Base-by-base conservation (phyloP, 441 rosid species). In the Adansonia madagascariensis region DNA sequence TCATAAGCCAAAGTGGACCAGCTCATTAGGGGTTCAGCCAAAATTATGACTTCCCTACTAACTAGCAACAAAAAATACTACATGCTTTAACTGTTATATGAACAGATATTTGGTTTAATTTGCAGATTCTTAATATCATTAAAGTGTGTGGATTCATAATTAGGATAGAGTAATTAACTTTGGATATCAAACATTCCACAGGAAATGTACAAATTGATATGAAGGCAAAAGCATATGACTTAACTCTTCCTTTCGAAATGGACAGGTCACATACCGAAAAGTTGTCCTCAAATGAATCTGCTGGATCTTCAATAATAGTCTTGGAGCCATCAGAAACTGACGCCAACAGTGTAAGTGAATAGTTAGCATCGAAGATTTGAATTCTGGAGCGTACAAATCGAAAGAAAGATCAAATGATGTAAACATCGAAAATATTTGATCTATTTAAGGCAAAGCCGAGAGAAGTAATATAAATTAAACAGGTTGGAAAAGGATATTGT, bases 201-300 rank as follows among this genome's bases (percentile, higher is more conserved):
- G 18, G 57, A 52, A 52, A 15, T 15, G 57, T 15, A 15, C 20
- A 53, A 53, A 53, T 53, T 15, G 59, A n/a, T 2, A 53, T 53
- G n/a, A 53, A 53, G 20, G 8, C 18, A 14, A n/a, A 11, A 31
- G 39, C 39, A 31, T 31, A 31, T 31, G 39, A 3, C 4, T 8
- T 15, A 10, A 59, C 24, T 50, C 44, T 46, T 6, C n/a, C 43
- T 71, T n/a, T 47, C 46, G 6, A 20, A 71, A 63, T 10, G 39
- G 72, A 77, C 15, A 24, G 72, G 73, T 39, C 20, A 55, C 84
- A 59, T 81, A 91, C 97, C 88, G 78, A 75, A 78, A 88, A 86
- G 73, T 84, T 81, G 50, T 69, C 85, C 7, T 82, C 86, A 84
- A 87, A 83, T 79, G 89, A 84, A 8, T 90, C 92, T 43, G 87